Evolutionary conservation across 805 yeast genomes (phyloP), one percentile per base, ranked within the genome.

Genomic region (Kluyveromyces nonfermentans): DNA sequence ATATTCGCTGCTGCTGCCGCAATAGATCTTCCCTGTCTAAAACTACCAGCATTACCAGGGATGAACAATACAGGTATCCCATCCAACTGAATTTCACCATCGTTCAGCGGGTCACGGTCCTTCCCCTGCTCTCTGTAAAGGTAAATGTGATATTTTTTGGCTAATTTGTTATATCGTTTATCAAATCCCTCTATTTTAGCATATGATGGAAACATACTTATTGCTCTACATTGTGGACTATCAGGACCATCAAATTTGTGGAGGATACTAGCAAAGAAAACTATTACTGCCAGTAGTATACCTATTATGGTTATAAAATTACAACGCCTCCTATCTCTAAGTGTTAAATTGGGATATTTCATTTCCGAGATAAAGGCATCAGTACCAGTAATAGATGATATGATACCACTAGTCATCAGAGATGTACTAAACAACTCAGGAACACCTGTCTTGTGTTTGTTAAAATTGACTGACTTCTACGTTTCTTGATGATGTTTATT

Each of bases 41-140:
- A 88, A 45, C 94, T 82, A 1, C 99, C 99, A 0, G 98, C 98
- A 59, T 94, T 93, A 0, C 99, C 99, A 1, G 98, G 98, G 34
- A 94, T 83, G 62, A 93, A 93, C 14, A 93, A 66, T 1, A 87
- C 88, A 0, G 99, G 99, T 1, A 85, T 74, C 0, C 97, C 97
- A 43, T 69, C 72, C 16, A 74, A 50, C 25, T 72, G 65, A 18
- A 62, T 59, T 43, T 46, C 64, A 50, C 55, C 64, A 43, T 49
- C 54, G 46, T 47, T 62, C 46, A 56, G 57, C 0, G 95, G 90
- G 4, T 72, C 58, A 3, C 57, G 57, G 56, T 83, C 90, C 50
- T 67, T 69, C 0, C 78, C 82, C 49, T 85, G 94, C 56, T 94
- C 98, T 43, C 97, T 67, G 63, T 90, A 93, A 2, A 88, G 70